Percentiles rank a stretch among this genome's conserved stretches.
Conservation (phyloP, 352 stramenopile genomes). For the Detonula confervacea region DNA sequence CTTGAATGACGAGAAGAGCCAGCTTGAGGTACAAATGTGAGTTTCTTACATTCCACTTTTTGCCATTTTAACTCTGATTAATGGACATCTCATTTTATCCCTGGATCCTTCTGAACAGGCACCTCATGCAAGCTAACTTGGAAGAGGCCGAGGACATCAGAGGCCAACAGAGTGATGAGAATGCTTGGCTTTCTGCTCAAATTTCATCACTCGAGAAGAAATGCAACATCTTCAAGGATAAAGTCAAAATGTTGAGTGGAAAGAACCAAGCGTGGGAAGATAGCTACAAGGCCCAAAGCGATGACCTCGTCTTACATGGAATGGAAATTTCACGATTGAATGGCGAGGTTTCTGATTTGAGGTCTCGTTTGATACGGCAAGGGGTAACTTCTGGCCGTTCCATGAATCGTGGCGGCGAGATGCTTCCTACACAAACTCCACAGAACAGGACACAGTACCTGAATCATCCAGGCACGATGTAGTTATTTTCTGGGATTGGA, state of each 20-base stretch:
- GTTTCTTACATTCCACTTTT: slow-evolving; percentile 3
- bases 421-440: slow-evolving; percentile 14
- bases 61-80: not conserved
- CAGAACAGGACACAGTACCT: slow-evolving; percentile 9
- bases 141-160: slow-evolving; percentile 22
- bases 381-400: not conserved
- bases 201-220: slow-evolving; percentile 46
- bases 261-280: slow-evolving; percentile 47
- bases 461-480: slow-evolving; percentile 21
- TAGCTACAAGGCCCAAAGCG: slow-evolving; percentile 38
- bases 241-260: slow-evolving; percentile 33
- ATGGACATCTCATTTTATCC: slow-evolving; percentile 3
- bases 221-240: slow-evolving; percentile 50
- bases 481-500: slow-evolving; percentile 15
- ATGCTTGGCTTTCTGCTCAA: slow-evolving; percentile 33
- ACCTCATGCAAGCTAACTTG: slow-evolving; percentile 9
- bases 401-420: slow-evolving; percentile 20
- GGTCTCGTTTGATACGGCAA: not conserved
- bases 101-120: slow-evolving; percentile 21
- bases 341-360: slow-evolving; percentile 12
- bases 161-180: slow-evolving; percentile 6
- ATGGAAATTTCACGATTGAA: slow-evolving; percentile 55
- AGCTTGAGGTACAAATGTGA: slow-evolving; percentile 45
- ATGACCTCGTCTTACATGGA: slow-evolving; percentile 47
- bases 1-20: slow-evolving; percentile 11